Evolutionary conservation across 208 protist species (phyloP).

Genomic region (Trypanosoma caninum): DNA sequence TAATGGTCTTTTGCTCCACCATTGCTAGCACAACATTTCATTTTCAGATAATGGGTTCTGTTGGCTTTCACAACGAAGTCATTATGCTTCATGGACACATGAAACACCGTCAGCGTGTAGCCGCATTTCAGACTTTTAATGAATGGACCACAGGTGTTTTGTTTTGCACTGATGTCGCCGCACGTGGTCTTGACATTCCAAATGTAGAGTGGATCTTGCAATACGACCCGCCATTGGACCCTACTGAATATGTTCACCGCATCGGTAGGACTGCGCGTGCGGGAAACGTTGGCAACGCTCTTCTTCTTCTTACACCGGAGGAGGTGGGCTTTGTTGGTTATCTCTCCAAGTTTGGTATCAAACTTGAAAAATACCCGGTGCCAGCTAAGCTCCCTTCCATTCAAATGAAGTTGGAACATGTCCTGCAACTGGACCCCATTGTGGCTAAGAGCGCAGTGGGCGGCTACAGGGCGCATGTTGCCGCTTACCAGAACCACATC

Average conservation of each 20-base stretch:
- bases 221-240: slow-evolving; percentile 96
- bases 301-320: slow-evolving; percentile 92
- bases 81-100: slow-evolving; percentile 96
- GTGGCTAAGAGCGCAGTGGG: slow-evolving; percentile 88
- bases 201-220: slow-evolving; percentile 97
- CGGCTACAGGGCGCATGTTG: slow-evolving; percentile 91
- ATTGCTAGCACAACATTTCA: slow-evolving; percentile 98
- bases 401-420: slow-evolving; percentile 85
- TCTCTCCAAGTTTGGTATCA: slow-evolving; percentile 78
- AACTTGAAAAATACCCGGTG: slow-evolving; percentile 70
- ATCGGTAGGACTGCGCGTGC: slow-evolving; percentile 95
- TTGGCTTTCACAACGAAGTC: slow-evolving; percentile 96
- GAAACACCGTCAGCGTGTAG: slow-evolving; percentile 92
- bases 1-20: slow-evolving; percentile 98
- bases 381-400: slow-evolving; percentile 67
- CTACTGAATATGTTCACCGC: slow-evolving; percentile 96
- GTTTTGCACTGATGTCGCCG: slow-evolving; percentile 95
- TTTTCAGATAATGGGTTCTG: slow-evolving; percentile 98
- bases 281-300: slow-evolving; percentile 86
- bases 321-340: slow-evolving; percentile 90
- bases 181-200: slow-evolving; percentile 95
- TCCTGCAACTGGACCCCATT: slow-evolving; percentile 82
- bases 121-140: slow-evolving; percentile 88
- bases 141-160: slow-evolving; percentile 87
- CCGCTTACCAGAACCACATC: slow-evolving; percentile 93